Evolutionary conservation across 202 grass and related monocot genomes (phyloP), one percentile per base, ranked within the genome.

Genomic region (Musa balbisiana): DNA sequence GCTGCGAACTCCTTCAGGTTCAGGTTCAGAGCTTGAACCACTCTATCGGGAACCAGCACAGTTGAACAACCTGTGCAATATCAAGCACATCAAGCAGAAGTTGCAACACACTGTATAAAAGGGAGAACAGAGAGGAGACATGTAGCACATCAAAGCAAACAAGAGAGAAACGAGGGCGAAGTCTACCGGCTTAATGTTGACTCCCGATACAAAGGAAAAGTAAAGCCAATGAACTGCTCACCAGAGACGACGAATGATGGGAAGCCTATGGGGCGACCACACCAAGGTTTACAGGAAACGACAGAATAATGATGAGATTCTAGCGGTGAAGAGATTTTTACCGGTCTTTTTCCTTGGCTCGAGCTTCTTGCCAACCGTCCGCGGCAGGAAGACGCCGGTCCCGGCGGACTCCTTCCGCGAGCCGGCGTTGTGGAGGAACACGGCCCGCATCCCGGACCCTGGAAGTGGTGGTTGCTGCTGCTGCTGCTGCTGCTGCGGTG

Each of bases 281-380:
- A 8, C 33, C 33, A 43, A 43, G 33, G 33, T 5, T 43, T 43
- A 43, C 33, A 43, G 33, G 33, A 43, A 43, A 43, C 33, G 33
- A 43, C 33, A 43, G 33, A 43, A 8, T 43, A 70, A 51, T 20
- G 2, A 51, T 11, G 19, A 51, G 67, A 52, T 70, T 70, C 33
- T 21, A 10, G 17, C 10, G 10, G 6, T 8, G 15, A 43, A 3
- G 21, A 9, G 17, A 16, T 3, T n/a, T 11, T n/a, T 66, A 92
- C 88, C 55, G 49, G 87, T 79, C 64, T 63, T 89, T 75, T 88
- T 96, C 82, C 81, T 74, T 10, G 83, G 71, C 55, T 91, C 91
- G 4, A 72, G 13, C 13, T 55, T 74, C 23, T 29, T 56, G 10
- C 23, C 59, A 21, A 50, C 62, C 10, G 49, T 51, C 17, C 75